Base-by-base conservation (phyloP, 2,329 filamentous ascomycete species). In the Cryphonectria carpinicola region DNA sequence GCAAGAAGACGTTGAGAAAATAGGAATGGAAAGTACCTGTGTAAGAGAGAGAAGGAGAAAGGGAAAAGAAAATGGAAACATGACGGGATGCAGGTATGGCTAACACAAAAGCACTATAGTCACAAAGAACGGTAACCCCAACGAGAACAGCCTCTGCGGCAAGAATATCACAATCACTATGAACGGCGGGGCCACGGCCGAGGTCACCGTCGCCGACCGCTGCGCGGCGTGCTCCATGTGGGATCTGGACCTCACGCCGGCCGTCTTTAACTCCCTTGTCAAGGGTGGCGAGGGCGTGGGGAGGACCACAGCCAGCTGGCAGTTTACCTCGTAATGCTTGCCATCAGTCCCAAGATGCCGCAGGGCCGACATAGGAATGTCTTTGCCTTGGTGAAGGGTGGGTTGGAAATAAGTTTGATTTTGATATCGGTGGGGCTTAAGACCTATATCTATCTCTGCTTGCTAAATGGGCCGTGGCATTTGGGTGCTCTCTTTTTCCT, bases 121-220 rank as follows among this genome's bases (percentile, higher is more conserved):
- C 63, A 69, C 68, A 37, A 7, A 60, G 28, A n/a, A 28, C 63
- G 63, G 63, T 25, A 49, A 69, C 49, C 54, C 68, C 37, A 69
- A 69, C 68, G 13, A 69, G 28, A 69, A 69, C 41, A 11, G n/a
- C 39, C 62, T 69, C 37, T 69, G 68, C 63, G 62, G 62, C 10
- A 66, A 69, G 63, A 25, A 66, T 32, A 61, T 69, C 49, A 19
- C 37, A n/a, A 37, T 69, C 68, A 66, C 68, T 4, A 49, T 54
- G 68, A 28, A 3, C 25, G 28, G n/a, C 11, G 52, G 37, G 2
- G 10, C 14, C 19, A 67, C 62, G 39, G 37, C 52, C 2, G 39
- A 39, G 1, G 66, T 62, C 32, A 62, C 39, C 3, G 62, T 69
- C 1, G 52, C 39, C 14, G 68, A 69, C 41, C 68, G 68, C 39